phyloP scores from a whole-genome alignment of 2,329 filamentous ascomycete species.

The Penicillium capsulatum region DNA sequence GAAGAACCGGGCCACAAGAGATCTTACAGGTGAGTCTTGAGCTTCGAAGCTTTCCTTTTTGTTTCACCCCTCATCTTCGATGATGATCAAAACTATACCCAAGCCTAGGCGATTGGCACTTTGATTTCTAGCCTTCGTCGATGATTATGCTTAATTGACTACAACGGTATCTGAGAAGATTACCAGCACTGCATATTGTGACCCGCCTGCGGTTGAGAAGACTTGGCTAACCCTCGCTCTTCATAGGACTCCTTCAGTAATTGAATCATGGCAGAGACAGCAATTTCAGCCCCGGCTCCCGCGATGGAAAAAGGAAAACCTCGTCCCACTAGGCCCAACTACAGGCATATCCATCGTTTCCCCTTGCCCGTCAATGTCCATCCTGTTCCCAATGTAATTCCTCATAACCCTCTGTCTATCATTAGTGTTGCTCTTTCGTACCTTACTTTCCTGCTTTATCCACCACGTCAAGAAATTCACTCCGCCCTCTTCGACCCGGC shows the following conservation, averaged over 20 bases:
- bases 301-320: slow-evolving; percentile 17
- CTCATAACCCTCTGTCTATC: slow-evolving; percentile 85
- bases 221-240: slow-evolving; percentile 18
- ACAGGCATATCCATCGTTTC: slow-evolving; percentile 73
- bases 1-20: slow-evolving; percentile 4
- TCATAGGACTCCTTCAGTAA: slow-evolving; percentile 20
- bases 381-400: slow-evolving; percentile 81
- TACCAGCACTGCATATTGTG: slow-evolving; percentile 10
- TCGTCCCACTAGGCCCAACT: slow-evolving; percentile 48
- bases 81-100: slow-evolving; percentile 44
- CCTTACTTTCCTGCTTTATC: slow-evolving; percentile 65
- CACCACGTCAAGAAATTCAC: slow-evolving; percentile 60
- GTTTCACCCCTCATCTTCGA: slow-evolving; percentile 28
- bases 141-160: slow-evolving; percentile 65
- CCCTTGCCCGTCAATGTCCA: slow-evolving; percentile 77
- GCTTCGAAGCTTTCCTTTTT: slow-evolving; percentile 13
- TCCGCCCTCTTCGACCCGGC: slow-evolving; percentile 74
- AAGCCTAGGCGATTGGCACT: slow-evolving; percentile 46
- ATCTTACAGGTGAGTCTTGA: slow-evolving; percentile 18
- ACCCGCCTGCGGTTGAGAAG: slow-evolving; percentile 17
- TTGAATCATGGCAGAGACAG: slow-evolving; percentile 28
- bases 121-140: slow-evolving; percentile 52
- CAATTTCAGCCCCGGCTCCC: slow-evolving; percentile 16
- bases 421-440: slow-evolving; percentile 75
- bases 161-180: slow-evolving; percentile 93